A percentile compares a stretch with the other conserved stretches of the same genome.
These are phyloP conservation scores for Nadsonia commutata DNA, from an alignment of 1,139 yeast genomes.

Conservation along the genomic window DNA sequence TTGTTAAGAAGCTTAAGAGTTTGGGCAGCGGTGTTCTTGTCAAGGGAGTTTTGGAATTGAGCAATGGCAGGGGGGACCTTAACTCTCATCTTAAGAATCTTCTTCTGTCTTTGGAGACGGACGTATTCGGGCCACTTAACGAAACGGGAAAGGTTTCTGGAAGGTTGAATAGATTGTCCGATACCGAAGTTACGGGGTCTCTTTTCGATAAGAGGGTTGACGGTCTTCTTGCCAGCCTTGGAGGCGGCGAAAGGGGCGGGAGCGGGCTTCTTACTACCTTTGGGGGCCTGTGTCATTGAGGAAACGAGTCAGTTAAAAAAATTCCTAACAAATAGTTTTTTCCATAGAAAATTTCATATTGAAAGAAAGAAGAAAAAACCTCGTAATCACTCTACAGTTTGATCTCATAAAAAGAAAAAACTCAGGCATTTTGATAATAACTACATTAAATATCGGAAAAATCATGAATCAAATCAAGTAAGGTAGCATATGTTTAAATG, in stretches of 20 bases:
- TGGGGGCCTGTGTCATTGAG: conserved; percentile 76
- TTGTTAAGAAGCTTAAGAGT: conserved; percentile 93
- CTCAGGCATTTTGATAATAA: not conserved
- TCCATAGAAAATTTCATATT: conserved; percentile 2
- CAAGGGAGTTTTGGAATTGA: conserved; percentile 89
- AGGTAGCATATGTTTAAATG: conserved; percentile 13
- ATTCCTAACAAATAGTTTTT: conserved; percentile 14
- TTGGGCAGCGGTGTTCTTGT: conserved; percentile 96
- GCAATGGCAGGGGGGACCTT: conserved; percentile 98
- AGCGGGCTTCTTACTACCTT: conserved; percentile 64
- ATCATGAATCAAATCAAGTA: conserved; percentile 7
- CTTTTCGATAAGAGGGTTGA: conserved; percentile 71
- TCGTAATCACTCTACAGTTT: conserved; percentile 22
- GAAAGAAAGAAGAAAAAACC: conserved; percentile 3
- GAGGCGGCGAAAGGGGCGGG: conserved; percentile 65
- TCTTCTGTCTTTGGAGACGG: conserved; percentile 95
- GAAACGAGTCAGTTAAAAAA: conserved; percentile 14
- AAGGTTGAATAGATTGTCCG: conserved; percentile 91
- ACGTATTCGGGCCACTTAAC: conserved; percentile 98
- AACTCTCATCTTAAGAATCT: conserved; percentile 83
- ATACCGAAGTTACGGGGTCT: conserved; percentile 92
- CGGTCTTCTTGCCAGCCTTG: conserved; percentile 22
- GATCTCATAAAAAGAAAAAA: conserved; percentile 3
- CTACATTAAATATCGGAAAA: conserved; percentile 2
- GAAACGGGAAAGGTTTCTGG: conserved; percentile 88